Evolutionary conservation across 139 green algal species (phyloP).

Genomic region (Micractinium sp.): DNA sequence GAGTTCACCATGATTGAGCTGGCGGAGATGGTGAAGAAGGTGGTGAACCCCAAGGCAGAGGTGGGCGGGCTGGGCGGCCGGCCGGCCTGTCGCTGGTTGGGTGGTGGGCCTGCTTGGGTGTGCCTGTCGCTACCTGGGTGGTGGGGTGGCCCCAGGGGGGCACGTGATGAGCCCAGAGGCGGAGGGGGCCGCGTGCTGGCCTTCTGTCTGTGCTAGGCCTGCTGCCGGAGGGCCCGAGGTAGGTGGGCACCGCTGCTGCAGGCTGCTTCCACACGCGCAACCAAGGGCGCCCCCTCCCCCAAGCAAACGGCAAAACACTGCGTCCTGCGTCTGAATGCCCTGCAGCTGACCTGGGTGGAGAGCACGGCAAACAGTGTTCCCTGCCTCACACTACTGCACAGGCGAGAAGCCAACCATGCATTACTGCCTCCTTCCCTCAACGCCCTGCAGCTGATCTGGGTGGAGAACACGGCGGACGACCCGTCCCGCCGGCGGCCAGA

Average conservation of each 20-base stretch:
- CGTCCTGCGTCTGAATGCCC: too few species aligned
- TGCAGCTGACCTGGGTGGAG: conserved; percentile 80
- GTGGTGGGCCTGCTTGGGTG: neutral
- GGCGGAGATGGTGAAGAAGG: conserved; percentile 88
- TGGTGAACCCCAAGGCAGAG: conserved; percentile 84
- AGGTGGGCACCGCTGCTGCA: too few species aligned
- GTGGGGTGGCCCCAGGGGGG: too few species aligned
- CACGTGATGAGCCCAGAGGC: neutral
- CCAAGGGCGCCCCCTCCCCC: too few species aligned
- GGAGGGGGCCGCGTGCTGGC: too few species aligned
- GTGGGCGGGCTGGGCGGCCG: neutral
- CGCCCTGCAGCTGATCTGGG: conserved; percentile 70
- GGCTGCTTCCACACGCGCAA: too few species aligned
- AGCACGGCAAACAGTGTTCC: conserved; percentile 97
- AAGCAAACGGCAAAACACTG: neutral
- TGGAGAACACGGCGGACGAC: conserved; percentile 97
- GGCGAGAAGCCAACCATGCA: too few species aligned
- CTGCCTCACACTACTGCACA: conserved; percentile 51
- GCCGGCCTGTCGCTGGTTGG: neutral
- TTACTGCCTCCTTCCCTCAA: too few species aligned
- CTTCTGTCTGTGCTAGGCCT: too few species aligned
- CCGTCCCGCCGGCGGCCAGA: conserved; percentile 83
- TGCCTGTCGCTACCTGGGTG: neutral
- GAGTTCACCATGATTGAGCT: conserved; percentile 99
- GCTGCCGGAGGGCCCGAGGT: too few species aligned